phyloP scores from a whole-genome alignment of 495 filamentous ascomycete species.

The Neurospora hispaniola region DNA sequence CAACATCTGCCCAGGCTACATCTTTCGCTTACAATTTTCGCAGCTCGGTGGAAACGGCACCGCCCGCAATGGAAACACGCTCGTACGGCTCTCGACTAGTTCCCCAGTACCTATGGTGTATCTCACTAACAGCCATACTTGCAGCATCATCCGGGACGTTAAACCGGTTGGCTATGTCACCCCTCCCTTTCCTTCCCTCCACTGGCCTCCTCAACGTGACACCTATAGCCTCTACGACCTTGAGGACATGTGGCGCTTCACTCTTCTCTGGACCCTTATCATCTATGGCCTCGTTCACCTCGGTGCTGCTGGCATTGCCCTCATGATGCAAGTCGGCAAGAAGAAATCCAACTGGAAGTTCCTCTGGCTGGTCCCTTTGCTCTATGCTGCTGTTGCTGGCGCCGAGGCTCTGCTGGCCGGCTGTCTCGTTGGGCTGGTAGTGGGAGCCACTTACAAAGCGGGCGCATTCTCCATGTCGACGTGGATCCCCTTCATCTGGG shows the following conservation, averaged over 20 bases:
- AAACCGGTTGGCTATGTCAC: slow-evolving; percentile 55
- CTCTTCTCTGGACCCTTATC: slow-evolving; percentile 78
- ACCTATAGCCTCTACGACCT: slow-evolving; percentile 66
- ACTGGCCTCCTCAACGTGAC: slow-evolving; percentile 50
- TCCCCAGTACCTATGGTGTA: background rate
- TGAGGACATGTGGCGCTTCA: slow-evolving; percentile 83
- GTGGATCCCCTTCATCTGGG: slow-evolving; percentile 94
- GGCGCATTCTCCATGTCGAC: slow-evolving; percentile 92
- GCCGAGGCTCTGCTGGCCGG: slow-evolving; percentile 78
- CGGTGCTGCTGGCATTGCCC: slow-evolving; percentile 57
- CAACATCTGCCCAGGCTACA: background rate
- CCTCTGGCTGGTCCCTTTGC: slow-evolving; percentile 64
- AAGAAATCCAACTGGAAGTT: slow-evolving; percentile 53
- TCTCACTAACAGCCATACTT: background rate
- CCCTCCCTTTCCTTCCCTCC: slow-evolving; percentile 80
- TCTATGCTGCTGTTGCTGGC: slow-evolving; percentile 65
- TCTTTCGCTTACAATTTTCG: background rate
- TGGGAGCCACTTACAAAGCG: slow-evolving; percentile 78
- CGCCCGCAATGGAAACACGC: slow-evolving; percentile 6
- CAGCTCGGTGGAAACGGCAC: background rate
- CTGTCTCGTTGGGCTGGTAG: slow-evolving; percentile 74
- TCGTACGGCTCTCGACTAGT: slow-evolving; percentile 7
- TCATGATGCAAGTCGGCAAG: slow-evolving; percentile 56
- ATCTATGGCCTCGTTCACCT: slow-evolving; percentile 58
- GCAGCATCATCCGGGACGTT: slow-evolving; percentile 20